Conservation (phyloP, 805 yeast species). For the Cyberlindnera mycetangii region DNA sequence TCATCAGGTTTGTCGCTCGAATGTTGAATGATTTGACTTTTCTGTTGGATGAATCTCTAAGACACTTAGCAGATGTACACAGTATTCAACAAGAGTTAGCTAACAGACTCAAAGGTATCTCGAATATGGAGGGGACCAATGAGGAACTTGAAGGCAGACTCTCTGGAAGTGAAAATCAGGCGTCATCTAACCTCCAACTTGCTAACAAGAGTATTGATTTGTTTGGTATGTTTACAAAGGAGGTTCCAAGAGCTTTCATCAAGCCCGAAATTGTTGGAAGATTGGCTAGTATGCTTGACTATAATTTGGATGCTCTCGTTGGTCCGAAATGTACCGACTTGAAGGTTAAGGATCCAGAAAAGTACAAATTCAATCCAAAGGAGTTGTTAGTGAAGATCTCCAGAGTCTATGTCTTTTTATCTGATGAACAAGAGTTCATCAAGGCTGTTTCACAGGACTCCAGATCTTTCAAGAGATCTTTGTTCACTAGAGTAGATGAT, state of each 20-base stretch:
- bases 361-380: constrained; percentile 80
- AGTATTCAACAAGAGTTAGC: constrained; percentile 63
- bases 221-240: constrained; percentile 77
- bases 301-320: constrained; percentile 85
- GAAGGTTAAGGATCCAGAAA: constrained; percentile 79
- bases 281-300: constrained; percentile 92
- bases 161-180: constrained; percentile 65
- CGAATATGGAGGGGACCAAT: constrained; percentile 46
- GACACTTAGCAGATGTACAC: constrained; percentile 76
- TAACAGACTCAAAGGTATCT: constrained; percentile 35
- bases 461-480: constrained; percentile 72
- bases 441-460: constrained; percentile 85
- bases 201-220: constrained; percentile 79
- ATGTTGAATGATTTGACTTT: constrained; percentile 94
- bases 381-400: constrained; percentile 64
- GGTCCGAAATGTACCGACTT: constrained; percentile 92
- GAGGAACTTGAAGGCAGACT: constrained; percentile 61
- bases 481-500: constrained; percentile 67
- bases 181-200: constrained; percentile 77
- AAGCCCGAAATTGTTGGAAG: constrained; percentile 90
- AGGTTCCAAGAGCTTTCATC: constrained; percentile 82
- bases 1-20: constrained; percentile 88
- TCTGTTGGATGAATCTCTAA: constrained; percentile 84
- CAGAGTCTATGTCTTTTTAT: constrained; percentile 72
- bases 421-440: constrained; percentile 61